Evolutionary conservation across 768 basidiomycete genomes (phyloP).

Genomic region (Infundibulicybe gibba): DNA sequence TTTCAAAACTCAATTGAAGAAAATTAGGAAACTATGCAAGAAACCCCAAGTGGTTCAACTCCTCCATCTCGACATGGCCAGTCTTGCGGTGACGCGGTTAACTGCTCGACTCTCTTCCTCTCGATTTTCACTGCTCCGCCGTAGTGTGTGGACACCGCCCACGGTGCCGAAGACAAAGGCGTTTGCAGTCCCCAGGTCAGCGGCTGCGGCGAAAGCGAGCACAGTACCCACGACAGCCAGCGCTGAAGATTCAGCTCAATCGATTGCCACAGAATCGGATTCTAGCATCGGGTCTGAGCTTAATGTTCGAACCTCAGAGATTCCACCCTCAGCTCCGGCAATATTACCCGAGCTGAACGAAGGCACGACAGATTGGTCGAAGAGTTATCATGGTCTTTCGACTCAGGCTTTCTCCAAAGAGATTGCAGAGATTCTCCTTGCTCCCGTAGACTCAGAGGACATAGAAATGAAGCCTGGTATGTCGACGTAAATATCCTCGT

Average conservation of each 20-base stretch:
- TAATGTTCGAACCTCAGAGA: conserved; percentile 1
- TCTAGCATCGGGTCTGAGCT: conserved; percentile 7
- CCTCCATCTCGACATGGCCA: too few relatives aligned
- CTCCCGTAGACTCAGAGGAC: conserved; percentile 72
- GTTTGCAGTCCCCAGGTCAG: not conserved
- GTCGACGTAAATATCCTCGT: conserved; percentile 14
- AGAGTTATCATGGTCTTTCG: conserved; percentile 80
- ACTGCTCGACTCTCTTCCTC: too few relatives aligned
- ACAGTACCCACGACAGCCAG: conserved; percentile 6
- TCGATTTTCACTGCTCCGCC: too few relatives aligned
- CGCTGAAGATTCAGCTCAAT: conserved; percentile 5
- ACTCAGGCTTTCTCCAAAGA: conserved; percentile 75
- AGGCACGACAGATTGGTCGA: conserved; percentile 76
- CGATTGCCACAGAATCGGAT: not conserved
- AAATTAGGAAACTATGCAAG: too few relatives aligned
- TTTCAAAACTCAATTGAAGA: too few relatives aligned
- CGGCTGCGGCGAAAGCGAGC: conserved; percentile 3
- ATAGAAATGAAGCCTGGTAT: conserved; percentile 93
- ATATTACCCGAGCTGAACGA: conserved; percentile 7
- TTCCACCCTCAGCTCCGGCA: conserved; percentile 1
- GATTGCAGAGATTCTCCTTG: conserved; percentile 64
- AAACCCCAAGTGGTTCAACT: too few relatives aligned
- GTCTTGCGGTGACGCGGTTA: too few relatives aligned
- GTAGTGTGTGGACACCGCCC: not conserved
- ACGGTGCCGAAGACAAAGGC: conserved; percentile 4